These are phyloP conservation scores for Podaxis mareebaensis DNA, from an alignment of 768 basidiomycete genomes.

Conservation along the genomic window DNA sequence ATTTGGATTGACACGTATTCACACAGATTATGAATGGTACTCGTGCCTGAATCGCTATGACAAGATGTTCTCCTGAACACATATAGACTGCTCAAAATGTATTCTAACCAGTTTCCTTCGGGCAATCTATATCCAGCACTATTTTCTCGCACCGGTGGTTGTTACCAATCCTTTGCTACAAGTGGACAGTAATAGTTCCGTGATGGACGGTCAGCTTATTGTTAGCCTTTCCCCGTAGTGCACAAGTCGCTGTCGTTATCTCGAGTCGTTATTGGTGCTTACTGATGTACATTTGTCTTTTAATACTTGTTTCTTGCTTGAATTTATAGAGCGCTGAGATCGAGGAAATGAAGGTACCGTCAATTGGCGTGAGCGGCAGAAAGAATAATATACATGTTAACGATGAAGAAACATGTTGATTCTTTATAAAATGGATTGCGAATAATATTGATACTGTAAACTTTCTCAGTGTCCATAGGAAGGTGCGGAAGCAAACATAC, in stretches of 20 bases:
- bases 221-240: background rate
- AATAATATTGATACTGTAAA: slow-evolving; percentile 87
- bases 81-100: background rate
- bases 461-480: slow-evolving; percentile 2
- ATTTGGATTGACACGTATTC: slow-evolving; percentile 5
- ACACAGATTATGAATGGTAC: slow-evolving; percentile 79
- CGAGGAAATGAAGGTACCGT: background rate
- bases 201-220: background rate
- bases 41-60: slow-evolving; percentile 85
- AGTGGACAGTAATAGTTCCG: background rate
- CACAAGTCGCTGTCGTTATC: background rate
- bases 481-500: slow-evolving; percentile 22
- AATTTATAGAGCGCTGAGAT: background rate
- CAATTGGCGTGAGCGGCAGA: background rate
- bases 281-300: background rate
- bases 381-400: background rate
- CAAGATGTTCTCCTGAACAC: slow-evolving; percentile 42
- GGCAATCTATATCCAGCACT: background rate
- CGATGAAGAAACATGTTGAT: background rate
- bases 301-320: background rate
- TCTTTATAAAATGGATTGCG: slow-evolving; percentile 75
- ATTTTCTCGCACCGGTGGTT: background rate
- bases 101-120: background rate
- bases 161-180: background rate
- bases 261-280: background rate